Evolutionary conservation across 805 yeast species (phyloP), one percentile per base, ranked within the genome.

Genomic region (Cyberlindnera maritima): DNA sequence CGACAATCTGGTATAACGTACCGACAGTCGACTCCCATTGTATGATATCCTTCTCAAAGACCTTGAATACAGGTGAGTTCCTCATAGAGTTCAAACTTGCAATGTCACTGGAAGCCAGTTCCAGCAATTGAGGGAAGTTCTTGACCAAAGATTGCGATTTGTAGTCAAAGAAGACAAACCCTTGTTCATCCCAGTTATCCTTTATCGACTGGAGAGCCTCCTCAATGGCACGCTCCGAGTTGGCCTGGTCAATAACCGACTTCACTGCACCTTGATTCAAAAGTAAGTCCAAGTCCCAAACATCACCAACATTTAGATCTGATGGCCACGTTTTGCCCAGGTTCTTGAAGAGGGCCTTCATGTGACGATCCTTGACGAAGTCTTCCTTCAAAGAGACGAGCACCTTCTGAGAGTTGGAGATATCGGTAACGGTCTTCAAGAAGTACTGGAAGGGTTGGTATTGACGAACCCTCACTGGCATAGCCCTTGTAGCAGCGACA

Each of bases 161-260:
- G 59, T 76, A 84, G 23, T 72, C 70, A 54, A 78, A 80, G 9
- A 75, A 65, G 11, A 79, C 83, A 47, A 88, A 78, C 0, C 72
- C 59, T 6, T 72, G 65, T 0, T 54, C 53, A 0, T 66, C 52
- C 97, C 97, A 91, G 3, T 67, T 73, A 0, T 61, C 64, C 43
- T 72, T 71, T 13, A 90, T 77, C 2, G 64, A 57, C 1, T 54
- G 55, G 8, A 92, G 59, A 4, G 82, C 76, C 11, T 74, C 77
- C 43, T 85, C 87, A 2, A 92, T 67, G 0, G 77, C 69, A 48
- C 76, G 71, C 59, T 92, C 97, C 3, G 88, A 85, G 49, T 77
- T 79, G 0, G 97, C 97, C 47, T 75, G 77, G 1, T 71, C 70
- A 2, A 88, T 55, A 0, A 85, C 63, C 0, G 74, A 64, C 34